phyloP scores from a whole-genome alignment of 306 rosid genomes.

The Lathyrus sativus region DNA sequence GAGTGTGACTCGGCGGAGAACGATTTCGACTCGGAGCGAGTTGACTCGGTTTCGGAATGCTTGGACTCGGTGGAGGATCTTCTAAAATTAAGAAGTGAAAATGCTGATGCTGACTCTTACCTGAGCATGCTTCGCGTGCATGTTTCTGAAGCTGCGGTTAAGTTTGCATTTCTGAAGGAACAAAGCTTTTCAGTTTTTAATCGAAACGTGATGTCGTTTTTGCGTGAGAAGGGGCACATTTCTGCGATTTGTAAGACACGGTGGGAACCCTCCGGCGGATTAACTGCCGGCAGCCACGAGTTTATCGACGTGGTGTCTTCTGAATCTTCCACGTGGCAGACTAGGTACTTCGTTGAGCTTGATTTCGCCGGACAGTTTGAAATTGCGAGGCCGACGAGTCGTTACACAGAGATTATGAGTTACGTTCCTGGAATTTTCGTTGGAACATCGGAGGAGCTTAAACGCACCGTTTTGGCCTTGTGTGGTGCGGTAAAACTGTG shows the following conservation, averaged over 20 bases:
- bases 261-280: conserved; percentile 57
- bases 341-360: conserved; percentile 63
- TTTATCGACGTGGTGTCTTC: conserved; percentile 67
- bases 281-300: conserved; percentile 62
- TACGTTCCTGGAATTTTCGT: conserved; percentile 60
- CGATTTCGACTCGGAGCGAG: conserved; percentile 55
- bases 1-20: neutral
- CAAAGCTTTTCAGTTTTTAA: conserved; percentile 29
- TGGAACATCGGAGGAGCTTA: conserved; percentile 61
- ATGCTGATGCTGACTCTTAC: conserved; percentile 43
- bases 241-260: conserved; percentile 80
- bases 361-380: conserved; percentile 39
- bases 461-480: conserved; percentile 52
- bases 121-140: conserved; percentile 44
- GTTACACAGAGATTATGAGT: conserved; percentile 29
- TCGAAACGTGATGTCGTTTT: conserved; percentile 61
- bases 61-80: conserved; percentile 41
- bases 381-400: conserved; percentile 38
- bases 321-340: conserved; percentile 31
- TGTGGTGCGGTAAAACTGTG: conserved; percentile 62
- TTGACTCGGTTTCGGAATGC: conserved; percentile 46
- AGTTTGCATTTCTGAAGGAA: conserved; percentile 35
- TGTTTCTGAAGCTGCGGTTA: conserved; percentile 51
- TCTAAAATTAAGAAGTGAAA: neutral
- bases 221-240: conserved; percentile 62